Conservation (phyloP, 257 asterid species). For the Avicennia marina region DNA sequence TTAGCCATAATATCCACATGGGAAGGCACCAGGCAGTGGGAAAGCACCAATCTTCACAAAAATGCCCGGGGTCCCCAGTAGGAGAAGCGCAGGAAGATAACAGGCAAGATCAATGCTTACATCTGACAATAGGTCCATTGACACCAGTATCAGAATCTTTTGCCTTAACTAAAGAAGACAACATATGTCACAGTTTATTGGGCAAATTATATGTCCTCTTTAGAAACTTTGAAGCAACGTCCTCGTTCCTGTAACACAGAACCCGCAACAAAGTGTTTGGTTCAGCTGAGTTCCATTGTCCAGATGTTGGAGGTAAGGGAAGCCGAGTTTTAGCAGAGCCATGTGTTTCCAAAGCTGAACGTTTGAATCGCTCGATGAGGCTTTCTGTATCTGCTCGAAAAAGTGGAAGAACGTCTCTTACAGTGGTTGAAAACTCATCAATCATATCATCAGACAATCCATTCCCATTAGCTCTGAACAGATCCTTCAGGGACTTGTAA, state of each 20-base stretch:
- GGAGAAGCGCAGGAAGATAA: no score
- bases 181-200: conserved; percentile 52
- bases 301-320: conserved; percentile 89
- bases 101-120: no score
- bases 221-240: conserved; percentile 79
- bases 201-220: conserved; percentile 84
- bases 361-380: conserved; percentile 61
- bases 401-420: conserved; percentile 63
- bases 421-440: conserved; percentile 52
- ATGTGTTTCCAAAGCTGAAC: conserved; percentile 52
- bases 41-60: no score
- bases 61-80: no score
- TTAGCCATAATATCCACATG: no score
- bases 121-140: no score
- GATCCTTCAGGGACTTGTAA: conserved; percentile 47
- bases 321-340: conserved; percentile 76
- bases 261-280: conserved; percentile 80
- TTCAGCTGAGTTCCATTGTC: conserved; percentile 82
- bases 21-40: no score
- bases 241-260: conserved; percentile 80
- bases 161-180: no score
- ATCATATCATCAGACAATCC: conserved; percentile 70
- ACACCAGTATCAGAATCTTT: no score
- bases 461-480: conserved; percentile 85
- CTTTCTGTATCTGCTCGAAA: conserved; percentile 59